Evolutionary conservation across 2,329 filamentous ascomycete species (phyloP), one percentile per base, ranked within the genome.

Genomic region (Xylariaceae sp.): DNA sequence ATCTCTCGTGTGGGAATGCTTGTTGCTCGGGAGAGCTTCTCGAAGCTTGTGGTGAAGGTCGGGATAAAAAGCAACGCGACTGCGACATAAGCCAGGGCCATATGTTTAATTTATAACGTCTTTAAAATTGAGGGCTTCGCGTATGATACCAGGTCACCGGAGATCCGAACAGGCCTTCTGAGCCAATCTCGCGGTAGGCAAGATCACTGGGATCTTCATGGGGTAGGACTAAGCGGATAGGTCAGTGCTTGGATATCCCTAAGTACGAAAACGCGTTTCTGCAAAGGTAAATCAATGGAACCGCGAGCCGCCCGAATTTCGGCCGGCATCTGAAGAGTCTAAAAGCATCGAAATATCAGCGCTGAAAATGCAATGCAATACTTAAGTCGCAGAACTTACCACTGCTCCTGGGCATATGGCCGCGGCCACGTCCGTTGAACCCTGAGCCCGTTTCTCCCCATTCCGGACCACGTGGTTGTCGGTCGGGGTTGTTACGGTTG

Each of bases 401-500:
- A 68, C 83, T 86, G 53, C 80, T 78, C 56, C 82, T 77, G 60
- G 81, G 78, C 68, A 78, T 77, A 65, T 86, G 83, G 27, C 83
- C 83, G 47, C 83, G 79, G 56, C 71, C 71, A 55, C 83, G 80
- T 26, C 72, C 71, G 39, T 71, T 74, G 62, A 85, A 86, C 1
- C 80, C 81, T 47, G 65, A 49, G 67, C 67, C 32, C 71, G 73
- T 44, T 71, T 73, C 66, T 35, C 83, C 81, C 82, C 83, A 85
- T 65, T 82, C 80, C 1, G 83, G 83, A 30, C 81, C 81, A 30
- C 81, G 76, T n/a, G 83, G 83, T 69, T 86, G 83, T 55, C 83
- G 75, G 62, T 86, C 83, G 2, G 81, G 81, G 7, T 76, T 76
- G 30, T 72, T 74, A 50, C 74, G 72, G 53, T 65, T 70, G 51